These are phyloP conservation scores for Leccinum barrowsii DNA, from an alignment of 768 basidiomycete species.

Conservation along the genomic window DNA sequence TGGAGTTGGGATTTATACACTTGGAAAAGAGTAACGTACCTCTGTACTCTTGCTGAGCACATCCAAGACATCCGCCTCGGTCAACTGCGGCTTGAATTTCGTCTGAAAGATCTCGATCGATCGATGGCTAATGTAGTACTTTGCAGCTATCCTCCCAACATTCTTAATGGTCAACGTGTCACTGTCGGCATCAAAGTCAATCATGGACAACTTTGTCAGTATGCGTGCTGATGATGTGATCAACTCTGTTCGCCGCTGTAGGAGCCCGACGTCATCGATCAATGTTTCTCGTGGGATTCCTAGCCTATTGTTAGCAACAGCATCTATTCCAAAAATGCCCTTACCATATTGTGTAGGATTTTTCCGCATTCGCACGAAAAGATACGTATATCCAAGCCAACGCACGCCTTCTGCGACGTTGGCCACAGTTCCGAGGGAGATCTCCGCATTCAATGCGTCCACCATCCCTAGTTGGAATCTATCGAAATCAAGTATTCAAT, in stretches of 20 bases:
- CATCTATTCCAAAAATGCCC: slow-evolving; percentile 1
- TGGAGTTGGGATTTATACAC: background rate
- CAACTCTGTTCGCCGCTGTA: slow-evolving; percentile 64
- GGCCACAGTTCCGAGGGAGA: slow-evolving; percentile 90
- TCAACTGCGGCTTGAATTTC: slow-evolving; percentile 76
- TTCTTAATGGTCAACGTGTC: slow-evolving; percentile 76
- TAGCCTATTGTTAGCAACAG: slow-evolving; percentile 28
- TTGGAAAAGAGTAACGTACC: slow-evolving; percentile 38
- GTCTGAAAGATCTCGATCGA: slow-evolving; percentile 87
- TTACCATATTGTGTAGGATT: slow-evolving; percentile 85
- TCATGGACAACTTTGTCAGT: slow-evolving; percentile 76
- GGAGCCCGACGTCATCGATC: slow-evolving; percentile 69
- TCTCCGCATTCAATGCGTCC: slow-evolving; percentile 93
- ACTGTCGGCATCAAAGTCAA: slow-evolving; percentile 59
- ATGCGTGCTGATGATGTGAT: slow-evolving; percentile 61
- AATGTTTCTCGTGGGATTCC: slow-evolving; percentile 72
- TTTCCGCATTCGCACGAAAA: slow-evolving; percentile 91
- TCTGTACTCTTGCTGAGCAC: slow-evolving; percentile 92
- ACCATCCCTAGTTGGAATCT: slow-evolving; percentile 82
- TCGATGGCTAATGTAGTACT: slow-evolving; percentile 86
- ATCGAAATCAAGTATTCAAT: slow-evolving; percentile 2
- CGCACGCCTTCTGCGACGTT: slow-evolving; percentile 81
- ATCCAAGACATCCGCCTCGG: slow-evolving; percentile 85
- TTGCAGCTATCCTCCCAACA: slow-evolving; percentile 92
- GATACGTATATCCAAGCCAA: slow-evolving; percentile 97